Evolutionary conservation across 2,329 filamentous ascomycete genomes (phyloP).

Genomic region (Davidsoniella eucalypti): DNA sequence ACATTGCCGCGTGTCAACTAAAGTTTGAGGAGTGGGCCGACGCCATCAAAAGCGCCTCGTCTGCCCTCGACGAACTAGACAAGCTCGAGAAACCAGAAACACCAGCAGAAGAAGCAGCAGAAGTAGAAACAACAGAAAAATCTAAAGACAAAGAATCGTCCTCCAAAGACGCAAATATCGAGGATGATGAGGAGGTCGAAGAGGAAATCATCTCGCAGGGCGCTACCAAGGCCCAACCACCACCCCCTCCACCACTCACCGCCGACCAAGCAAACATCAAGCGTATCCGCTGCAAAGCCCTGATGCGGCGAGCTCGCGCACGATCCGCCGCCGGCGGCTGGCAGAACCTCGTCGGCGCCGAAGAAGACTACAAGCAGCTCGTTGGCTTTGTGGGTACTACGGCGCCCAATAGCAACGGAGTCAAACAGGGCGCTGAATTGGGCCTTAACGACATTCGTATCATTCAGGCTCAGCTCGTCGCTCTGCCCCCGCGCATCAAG

Average conservation of each 20-base stretch:
- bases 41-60: conserved; percentile 56
- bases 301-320: conserved; percentile 63
- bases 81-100: conserved; percentile 29
- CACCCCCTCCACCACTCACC: conserved; percentile 14
- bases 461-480: conserved; percentile 47
- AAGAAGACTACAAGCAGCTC: conserved; percentile 63
- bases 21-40: conserved; percentile 77
- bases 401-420: not conserved
- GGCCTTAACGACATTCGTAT: conserved; percentile 48
- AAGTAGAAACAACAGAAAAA: conserved; percentile 17
- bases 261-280: conserved; percentile 41
- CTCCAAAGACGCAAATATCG: conserved; percentile 19
- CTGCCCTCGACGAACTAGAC: conserved; percentile 57
- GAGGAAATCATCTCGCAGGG: conserved; percentile 45
- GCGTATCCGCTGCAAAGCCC: conserved; percentile 65
- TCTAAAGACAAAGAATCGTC: conserved; percentile 26
- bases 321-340: conserved; percentile 57
- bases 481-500: conserved; percentile 53
- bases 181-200: conserved; percentile 30
- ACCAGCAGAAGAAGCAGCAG: conserved; percentile 22
- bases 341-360: conserved; percentile 61
- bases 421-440: conserved; percentile 29
- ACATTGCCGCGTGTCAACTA: conserved; percentile 76
- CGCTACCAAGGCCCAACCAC: conserved; percentile 33
- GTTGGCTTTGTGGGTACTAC: not conserved